phyloP scores from a whole-genome alignment of 495 filamentous ascomycete genomes.

The Evansstolkia leycettana region DNA sequence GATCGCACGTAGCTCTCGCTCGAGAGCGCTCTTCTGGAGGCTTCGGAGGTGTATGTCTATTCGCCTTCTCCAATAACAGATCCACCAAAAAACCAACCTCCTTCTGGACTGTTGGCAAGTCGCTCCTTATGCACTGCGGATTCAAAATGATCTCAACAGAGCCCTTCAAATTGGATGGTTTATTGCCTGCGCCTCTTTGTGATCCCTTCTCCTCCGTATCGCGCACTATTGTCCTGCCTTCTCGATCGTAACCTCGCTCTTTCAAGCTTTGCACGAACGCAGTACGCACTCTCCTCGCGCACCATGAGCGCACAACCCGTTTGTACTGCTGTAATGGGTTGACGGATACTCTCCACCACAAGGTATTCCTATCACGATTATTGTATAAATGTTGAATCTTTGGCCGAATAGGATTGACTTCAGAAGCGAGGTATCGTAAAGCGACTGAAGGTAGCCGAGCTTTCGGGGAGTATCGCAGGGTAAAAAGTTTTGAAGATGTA shows the following conservation, averaged over 20 bases:
- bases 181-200: constrained; percentile 13
- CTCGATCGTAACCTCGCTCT: constrained; percentile 39
- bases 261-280: constrained; percentile 45
- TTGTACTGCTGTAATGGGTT: constrained; percentile 15
- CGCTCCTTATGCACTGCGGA: too few relatives aligned
- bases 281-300: constrained; percentile 31
- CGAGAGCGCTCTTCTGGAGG: too few relatives aligned
- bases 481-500: constrained; percentile 7
- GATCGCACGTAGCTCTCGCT: too few relatives aligned
- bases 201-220: constrained; percentile 2
- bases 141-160: too few relatives aligned
- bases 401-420: constrained; percentile 18
- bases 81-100: too few relatives aligned
- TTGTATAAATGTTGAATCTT: constrained; percentile 25
- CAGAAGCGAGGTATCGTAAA: constrained; percentile 15
- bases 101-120: too few relatives aligned
- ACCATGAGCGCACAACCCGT: constrained; percentile 41
- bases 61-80: too few relatives aligned
- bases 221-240: constrained; percentile 26
- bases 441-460: constrained; percentile 17
- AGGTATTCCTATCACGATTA: constrained; percentile 18
- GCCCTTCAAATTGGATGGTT: constrained; percentile 1
- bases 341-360: constrained; percentile 39
- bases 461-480: constrained; percentile 13
- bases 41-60: too few relatives aligned